Percentiles rank a stretch among this genome's conserved stretches.
These are phyloP conservation scores for Leccinum olivaceopallidum DNA, from an alignment of 768 basidiomycete species.

Conservation along the genomic window DNA sequence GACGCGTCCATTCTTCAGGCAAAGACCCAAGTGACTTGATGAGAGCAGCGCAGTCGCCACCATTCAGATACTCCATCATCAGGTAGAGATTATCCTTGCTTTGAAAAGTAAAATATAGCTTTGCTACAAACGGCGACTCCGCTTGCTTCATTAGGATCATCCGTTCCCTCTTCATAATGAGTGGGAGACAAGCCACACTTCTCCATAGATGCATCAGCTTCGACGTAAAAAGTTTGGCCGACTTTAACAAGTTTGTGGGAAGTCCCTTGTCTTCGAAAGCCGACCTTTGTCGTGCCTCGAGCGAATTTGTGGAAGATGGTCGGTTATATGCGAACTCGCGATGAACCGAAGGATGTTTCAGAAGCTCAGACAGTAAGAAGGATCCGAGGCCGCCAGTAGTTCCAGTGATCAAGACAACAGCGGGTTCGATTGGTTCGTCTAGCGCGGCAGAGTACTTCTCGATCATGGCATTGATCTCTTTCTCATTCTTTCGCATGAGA, in stretches of 20 bases:
- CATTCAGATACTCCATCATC: slow-evolving; percentile 99
- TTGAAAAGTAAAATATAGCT: slow-evolving; percentile 98
- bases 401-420: slow-evolving; percentile 40
- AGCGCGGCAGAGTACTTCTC: slow-evolving; percentile 37
- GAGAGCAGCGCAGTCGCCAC: slow-evolving; percentile 95
- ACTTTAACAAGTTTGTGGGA: slow-evolving; percentile 26
- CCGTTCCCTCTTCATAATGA: slow-evolving; percentile 84
- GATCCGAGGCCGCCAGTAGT: slow-evolving; percentile 42
- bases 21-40: slow-evolving; percentile 92
- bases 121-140: slow-evolving; percentile 96
- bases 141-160: slow-evolving; percentile 99
- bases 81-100: slow-evolving; percentile 98
- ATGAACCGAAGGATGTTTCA: slow-evolving; percentile 22
- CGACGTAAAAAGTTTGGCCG: slow-evolving; percentile 36
- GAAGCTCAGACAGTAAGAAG: slow-evolving; percentile 33
- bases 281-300: slow-evolving; percentile 28
- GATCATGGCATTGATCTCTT: slow-evolving; percentile 40
- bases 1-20: slow-evolving; percentile 95
- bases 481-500: slow-evolving; percentile 10
- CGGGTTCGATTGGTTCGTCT: slow-evolving; percentile 9
- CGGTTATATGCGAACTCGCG: slow-evolving; percentile 38
- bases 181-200: slow-evolving; percentile 31
- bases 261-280: slow-evolving; percentile 35
- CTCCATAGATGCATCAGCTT: slow-evolving; percentile 32
- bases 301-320: slow-evolving; percentile 13